Evolutionary conservation across 164 flowering plant species (phyloP).

Genomic region (Magnolia sinica): DNA sequence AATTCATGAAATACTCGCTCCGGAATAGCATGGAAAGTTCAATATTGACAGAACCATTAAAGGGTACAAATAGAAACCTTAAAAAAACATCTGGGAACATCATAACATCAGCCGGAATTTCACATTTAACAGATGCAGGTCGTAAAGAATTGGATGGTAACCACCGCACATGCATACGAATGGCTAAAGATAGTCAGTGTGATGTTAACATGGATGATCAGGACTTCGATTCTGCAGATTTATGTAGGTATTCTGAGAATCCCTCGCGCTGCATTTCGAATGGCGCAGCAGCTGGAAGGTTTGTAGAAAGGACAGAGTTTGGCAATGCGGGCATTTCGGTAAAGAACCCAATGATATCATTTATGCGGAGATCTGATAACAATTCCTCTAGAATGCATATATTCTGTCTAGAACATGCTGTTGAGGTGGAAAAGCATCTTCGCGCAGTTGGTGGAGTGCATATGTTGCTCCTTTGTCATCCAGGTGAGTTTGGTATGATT

Average conservation of each 20-base stretch:
- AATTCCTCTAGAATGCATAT: constrained; percentile 78
- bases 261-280: constrained; percentile 13
- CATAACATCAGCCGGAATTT: background rate
- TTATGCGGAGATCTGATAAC: constrained; percentile 42
- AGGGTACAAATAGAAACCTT: constrained; percentile 23
- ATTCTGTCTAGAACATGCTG: constrained; percentile 96
- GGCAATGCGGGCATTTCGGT: constrained; percentile 16
- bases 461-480: constrained; percentile 73
- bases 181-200: constrained; percentile 8
- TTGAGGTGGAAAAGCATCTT: constrained; percentile 76
- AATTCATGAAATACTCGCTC: background rate
- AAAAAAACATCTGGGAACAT: constrained; percentile 6
- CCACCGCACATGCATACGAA: background rate
- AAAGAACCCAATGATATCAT: constrained; percentile 21
- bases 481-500: constrained; percentile 45
- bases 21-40: constrained; percentile 19
- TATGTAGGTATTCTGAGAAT: constrained; percentile 1
- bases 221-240: constrained; percentile 8
- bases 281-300: constrained; percentile 15
- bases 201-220: constrained; percentile 6
- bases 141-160: background rate
- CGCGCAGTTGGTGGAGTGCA: constrained; percentile 72
- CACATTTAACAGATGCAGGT: background rate
- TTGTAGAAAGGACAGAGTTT: constrained; percentile 22
- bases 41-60: constrained; percentile 21